Conservation (phyloP, 345 rosid genomes). For the Excoecaria cochinchinensis region DNA sequence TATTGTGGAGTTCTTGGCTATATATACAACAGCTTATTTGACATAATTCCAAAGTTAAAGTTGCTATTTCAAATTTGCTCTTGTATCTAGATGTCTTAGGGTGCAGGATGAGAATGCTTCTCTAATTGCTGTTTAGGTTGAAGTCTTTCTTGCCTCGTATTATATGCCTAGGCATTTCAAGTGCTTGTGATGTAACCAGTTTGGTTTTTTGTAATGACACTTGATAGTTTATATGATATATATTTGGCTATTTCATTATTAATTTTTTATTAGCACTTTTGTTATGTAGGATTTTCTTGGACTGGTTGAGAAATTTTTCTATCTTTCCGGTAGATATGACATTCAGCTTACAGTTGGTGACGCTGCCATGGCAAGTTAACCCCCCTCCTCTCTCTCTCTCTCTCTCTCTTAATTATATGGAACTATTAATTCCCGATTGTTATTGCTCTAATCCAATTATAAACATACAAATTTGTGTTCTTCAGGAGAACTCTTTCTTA, state of each 20-base stretch:
- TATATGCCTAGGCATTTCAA: neutral
- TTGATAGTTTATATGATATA: neutral
- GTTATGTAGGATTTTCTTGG: constrained; percentile 81
- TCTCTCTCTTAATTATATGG: neutral
- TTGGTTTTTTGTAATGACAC: neutral
- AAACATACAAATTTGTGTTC: neutral
- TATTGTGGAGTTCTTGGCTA: neutral
- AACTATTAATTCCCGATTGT: neutral
- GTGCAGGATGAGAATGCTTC: neutral
- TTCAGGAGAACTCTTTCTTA: constrained; percentile 84
- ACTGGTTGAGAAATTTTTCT: constrained; percentile 88
- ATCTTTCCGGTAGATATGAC: constrained; percentile 85
- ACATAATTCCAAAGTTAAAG: neutral
- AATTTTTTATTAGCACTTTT: constrained; percentile 1
- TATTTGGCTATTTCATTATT: neutral
- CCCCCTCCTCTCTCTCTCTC: too few relatives aligned
- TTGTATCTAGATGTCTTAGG: neutral
- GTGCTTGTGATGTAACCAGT: neutral
- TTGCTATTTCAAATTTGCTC: neutral
- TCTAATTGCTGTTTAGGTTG: neutral
- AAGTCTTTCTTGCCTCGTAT: neutral
- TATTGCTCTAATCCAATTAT: neutral
- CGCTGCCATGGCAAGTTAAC: constrained; percentile 73
- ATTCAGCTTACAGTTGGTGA: constrained; percentile 90
- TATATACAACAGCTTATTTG: neutral